Conservation (phyloP, 345 rosid genomes). For the Eucalyptus rudis region DNA sequence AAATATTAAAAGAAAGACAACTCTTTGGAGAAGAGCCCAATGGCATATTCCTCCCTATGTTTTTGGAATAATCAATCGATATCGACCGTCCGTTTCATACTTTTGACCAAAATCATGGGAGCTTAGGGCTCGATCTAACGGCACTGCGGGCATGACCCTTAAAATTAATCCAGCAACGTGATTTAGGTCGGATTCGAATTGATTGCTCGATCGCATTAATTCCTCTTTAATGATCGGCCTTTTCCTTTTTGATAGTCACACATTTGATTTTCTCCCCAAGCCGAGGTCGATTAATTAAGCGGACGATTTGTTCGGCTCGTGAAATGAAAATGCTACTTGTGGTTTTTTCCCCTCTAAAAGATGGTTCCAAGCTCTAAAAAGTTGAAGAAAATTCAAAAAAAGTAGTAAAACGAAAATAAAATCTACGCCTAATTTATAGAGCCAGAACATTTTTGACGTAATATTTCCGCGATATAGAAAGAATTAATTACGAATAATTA, state of each 20-base stretch:
- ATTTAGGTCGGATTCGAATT: neutral
- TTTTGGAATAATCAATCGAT: neutral
- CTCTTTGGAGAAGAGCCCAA: neutral
- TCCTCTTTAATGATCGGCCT: neutral
- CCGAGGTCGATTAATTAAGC: neutral
- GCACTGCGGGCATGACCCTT: neutral
- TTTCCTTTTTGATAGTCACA: neutral
- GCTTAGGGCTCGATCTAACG: neutral
- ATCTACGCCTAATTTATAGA: neutral
- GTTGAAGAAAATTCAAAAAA: neutral
- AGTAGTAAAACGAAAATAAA: neutral
- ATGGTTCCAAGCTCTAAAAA: neutral
- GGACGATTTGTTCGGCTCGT: neutral
- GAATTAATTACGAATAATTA: neutral
- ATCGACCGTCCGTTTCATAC: neutral
- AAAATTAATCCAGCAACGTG: neutral
- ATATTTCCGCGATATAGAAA: neutral
- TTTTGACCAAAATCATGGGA: neutral
- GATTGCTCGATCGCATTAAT: neutral
- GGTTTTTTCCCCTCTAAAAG: neutral
- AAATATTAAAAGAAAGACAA: neutral
- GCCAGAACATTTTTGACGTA: neutral
- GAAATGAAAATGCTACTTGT: neutral
- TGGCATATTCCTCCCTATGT: neutral
- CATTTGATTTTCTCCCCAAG: neutral